Base-by-base conservation (phyloP, 192 early-diverging fungal genomes). In the Rhizophagus clarus region DNA sequence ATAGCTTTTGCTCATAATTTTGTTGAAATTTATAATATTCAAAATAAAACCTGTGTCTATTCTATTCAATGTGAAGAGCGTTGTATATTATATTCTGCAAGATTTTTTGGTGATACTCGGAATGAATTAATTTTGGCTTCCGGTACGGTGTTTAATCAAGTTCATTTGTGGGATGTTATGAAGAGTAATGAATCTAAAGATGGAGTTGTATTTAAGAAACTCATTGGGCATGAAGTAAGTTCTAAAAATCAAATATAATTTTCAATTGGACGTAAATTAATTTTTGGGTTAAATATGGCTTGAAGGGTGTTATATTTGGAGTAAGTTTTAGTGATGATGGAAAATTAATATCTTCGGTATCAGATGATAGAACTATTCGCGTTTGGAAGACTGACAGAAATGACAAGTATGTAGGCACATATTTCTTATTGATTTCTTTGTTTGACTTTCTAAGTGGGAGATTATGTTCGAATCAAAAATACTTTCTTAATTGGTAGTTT, bases 111-210 rank as follows among this genome's bases (percentile, higher is more conserved):
- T n/a, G 72, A 80, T 6, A 89, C 86, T 0, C 49, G 84, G 11
- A 85, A 83, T 14, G 81, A 79, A 1, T 64, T 95, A 7, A 77
- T 83, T 17, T 83, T 96, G 12, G 93, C 92, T 0, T 90, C 90
- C 1, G 96, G 96, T 0, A 97, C 96, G 9, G 94, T 95, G 11
- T 96, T 95, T 82, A 95, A 94, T 84, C 87, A 96, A 61, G 90
- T 95, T 0, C 83, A 93, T 73, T 66, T 95, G 5, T 95, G 95
- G 94, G 85, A 90, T 62, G 84, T 90, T 1, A 70, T 63, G 11
- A 77, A 82, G 22, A 70, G 74, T 1, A 82, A 85, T 26, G 80
- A 82, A 22, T 28, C 81, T 42, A 88, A 85, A 7, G 85, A 84
- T 61, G 88, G 87, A 15, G 51, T 82, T 14, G 84, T 90, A 1